phyloP scores from a whole-genome alignment of 2,329 filamentous ascomycete genomes.

The Magnaporthiopsis incrustans region DNA sequence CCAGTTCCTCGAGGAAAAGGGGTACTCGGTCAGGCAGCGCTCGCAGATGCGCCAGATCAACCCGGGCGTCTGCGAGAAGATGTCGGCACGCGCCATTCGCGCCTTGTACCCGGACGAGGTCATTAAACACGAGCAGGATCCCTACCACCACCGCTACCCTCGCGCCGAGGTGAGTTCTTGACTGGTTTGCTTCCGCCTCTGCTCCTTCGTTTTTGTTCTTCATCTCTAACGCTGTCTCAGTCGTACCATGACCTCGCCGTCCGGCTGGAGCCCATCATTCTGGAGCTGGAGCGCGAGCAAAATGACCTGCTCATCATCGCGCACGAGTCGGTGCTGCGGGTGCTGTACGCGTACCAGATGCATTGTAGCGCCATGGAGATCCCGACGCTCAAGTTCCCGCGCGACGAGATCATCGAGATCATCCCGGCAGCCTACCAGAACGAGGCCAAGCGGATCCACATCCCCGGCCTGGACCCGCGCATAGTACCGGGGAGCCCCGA shows the following conservation, averaged over 20 bases:
- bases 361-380: constrained; percentile 95
- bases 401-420: constrained; percentile 97
- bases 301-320: constrained; percentile 98
- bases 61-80: constrained; percentile 89
- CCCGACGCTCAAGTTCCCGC: constrained; percentile 83
- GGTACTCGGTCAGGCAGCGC: constrained; percentile 81
- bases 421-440: constrained; percentile 98
- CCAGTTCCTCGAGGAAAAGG: constrained; percentile 67
- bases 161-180: constrained; percentile 65
- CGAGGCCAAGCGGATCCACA: constrained; percentile 82
- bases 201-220: neutral
- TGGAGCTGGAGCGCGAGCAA: constrained; percentile 93
- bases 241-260: constrained; percentile 99
- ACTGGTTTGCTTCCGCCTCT: constrained; percentile 9
- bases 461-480: constrained; percentile 57
- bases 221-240: constrained; percentile 33
- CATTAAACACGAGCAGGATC: constrained; percentile 84
- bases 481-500: constrained; percentile 73
- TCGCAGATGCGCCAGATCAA: constrained; percentile 98
- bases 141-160: constrained; percentile 94
- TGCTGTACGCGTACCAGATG: constrained; percentile 97
- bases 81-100: constrained; percentile 76
- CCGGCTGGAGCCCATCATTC: constrained; percentile 91
- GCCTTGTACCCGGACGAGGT: constrained; percentile 84
- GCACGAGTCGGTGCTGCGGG: constrained; percentile 93